Evolutionary conservation across 2,329 filamentous ascomycete genomes (phyloP).

Genomic region (Xylaria arbuscula): DNA sequence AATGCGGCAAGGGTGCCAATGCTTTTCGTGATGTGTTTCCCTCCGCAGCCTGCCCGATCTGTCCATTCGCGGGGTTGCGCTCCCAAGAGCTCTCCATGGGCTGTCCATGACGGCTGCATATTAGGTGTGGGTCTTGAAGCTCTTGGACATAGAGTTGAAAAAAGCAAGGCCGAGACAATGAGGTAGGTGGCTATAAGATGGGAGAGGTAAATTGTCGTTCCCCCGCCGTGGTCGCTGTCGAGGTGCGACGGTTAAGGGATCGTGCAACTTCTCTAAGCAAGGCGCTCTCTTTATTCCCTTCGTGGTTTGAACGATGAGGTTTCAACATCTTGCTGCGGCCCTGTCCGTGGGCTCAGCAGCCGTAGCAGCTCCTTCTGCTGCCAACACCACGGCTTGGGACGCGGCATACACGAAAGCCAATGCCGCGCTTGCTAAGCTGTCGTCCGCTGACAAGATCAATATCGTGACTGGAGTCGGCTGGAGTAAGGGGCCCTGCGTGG

Average conservation of each 20-base stretch:
- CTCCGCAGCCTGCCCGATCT: constrained; percentile 45
- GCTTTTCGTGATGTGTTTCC: constrained; percentile 33
- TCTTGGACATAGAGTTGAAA: constrained; percentile 1
- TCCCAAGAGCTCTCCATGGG: constrained; percentile 26
- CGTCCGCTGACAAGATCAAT: constrained; percentile 79
- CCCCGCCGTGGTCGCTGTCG: not conserved
- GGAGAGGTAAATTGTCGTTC: not conserved
- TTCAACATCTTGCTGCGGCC: constrained; percentile 33
- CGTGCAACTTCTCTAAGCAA: constrained; percentile 10
- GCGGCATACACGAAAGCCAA: constrained; percentile 77
- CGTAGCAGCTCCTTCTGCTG: constrained; percentile 30
- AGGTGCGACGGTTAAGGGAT: not conserved
- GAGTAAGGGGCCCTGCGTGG: constrained; percentile 76
- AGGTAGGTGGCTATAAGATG: constrained; percentile 39
- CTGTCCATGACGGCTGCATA: constrained; percentile 30
- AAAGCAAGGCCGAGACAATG: not conserved
- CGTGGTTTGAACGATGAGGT: constrained; percentile 40
- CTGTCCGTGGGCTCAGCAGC: constrained; percentile 41
- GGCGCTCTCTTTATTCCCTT: not conserved
- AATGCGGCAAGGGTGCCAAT: constrained; percentile 38
- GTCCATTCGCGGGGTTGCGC: constrained; percentile 35
- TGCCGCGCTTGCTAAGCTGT: constrained; percentile 74
- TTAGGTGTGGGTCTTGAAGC: constrained; percentile 31
- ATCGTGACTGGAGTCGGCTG: constrained; percentile 83
- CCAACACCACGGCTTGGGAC: constrained; percentile 62